Base-by-base conservation (phyloP, 495 filamentous ascomycete species). In the Geoglossum glabrum region DNA sequence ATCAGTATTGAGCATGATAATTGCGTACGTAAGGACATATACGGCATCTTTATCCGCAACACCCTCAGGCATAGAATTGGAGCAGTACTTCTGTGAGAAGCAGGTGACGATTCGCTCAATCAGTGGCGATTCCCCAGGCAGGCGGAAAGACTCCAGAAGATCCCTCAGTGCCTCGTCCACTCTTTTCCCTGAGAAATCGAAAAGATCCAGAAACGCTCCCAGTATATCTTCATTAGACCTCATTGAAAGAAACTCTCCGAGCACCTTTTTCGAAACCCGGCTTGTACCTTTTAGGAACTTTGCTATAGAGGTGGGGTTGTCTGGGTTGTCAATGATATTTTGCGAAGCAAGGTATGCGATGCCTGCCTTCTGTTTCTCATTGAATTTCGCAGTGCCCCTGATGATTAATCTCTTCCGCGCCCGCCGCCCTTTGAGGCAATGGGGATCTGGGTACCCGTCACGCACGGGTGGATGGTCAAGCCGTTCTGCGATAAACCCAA, bases 1-100 rank as follows among this genome's bases (percentile, higher is more conserved):
- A 61, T 97, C 92, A 3, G 92, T 92, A 63, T 94, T 94, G 59
- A 94, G 72, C 81, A 94, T 86, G 68, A 99, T 94, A 63, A 96
- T 94, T 19, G 87, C 92, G 67, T 97, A 99, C 0, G 86, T 90
- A 47, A 99, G 74, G 38, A 97, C 76, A 64, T 83, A 96, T 26
- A 90, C 77, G n/a, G 87, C 81, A 68, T 97, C 93, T 60, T 88
- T 85, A 65, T 92, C 81, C 2, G 81, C 84, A 59, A 99, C 78
- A n/a, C 78, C 82, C 56, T 85, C 77, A 0, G 86, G 85, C 13
- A 78, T 74, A 1, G 74, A 76, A 61, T 78, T 80, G n/a, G 79
- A 71, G 67, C 82, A 88, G 67, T 94, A 99, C 63, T 88, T 86
- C 60, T 88, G 84, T 27, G 85, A 75, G 68, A 99, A 97, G 28